phyloP scores from a whole-genome alignment of 2,329 filamentous ascomycete genomes.

The Hypoxylon sp. region DNA sequence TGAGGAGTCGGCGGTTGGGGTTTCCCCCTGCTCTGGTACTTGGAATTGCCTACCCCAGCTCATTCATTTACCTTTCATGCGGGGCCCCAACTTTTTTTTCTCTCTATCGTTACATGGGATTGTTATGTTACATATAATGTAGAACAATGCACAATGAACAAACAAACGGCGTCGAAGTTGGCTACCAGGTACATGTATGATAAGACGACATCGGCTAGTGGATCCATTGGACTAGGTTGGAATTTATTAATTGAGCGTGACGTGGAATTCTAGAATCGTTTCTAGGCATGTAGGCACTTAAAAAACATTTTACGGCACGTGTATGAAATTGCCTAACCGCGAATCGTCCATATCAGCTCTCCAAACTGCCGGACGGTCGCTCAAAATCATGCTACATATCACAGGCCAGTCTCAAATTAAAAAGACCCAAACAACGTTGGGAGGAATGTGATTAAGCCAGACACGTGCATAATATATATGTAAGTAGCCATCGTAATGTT shows the following conservation, averaged over 20 bases:
- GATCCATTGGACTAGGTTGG: constrained; percentile 6
- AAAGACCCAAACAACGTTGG: constrained; percentile 1
- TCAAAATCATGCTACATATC: constrained; percentile 7
- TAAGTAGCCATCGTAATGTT: constrained; percentile 13
- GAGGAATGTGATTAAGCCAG: constrained; percentile 8
- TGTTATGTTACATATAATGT: constrained; percentile 19
- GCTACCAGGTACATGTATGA: not conserved
- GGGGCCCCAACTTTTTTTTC: constrained; percentile 14
- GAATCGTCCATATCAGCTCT: constrained; percentile 19
- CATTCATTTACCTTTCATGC: constrained; percentile 7
- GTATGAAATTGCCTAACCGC: constrained; percentile 8
- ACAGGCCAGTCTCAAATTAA: constrained; percentile 13
- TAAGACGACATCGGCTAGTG: constrained; percentile 10
- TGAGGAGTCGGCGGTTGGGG: constrained; percentile 19
- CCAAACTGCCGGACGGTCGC: constrained; percentile 27
- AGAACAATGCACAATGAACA: constrained; percentile 6
- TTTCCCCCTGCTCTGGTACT: not conserved
- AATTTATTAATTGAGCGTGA: constrained; percentile 3
- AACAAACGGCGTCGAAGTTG: not conserved
- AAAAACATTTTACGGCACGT: constrained; percentile 32
- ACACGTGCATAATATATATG: constrained; percentile 1
- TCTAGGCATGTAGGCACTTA: not conserved
- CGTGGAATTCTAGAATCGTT: constrained; percentile 17
- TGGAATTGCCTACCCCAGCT: not conserved
- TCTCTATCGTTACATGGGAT: constrained; percentile 24